A percentile compares a stretch with the other conserved stretches of the same genome.
Evolutionary conservation across 108 stramenopile species (phyloP).

Genomic region (Nitzschia putrida): DNA sequence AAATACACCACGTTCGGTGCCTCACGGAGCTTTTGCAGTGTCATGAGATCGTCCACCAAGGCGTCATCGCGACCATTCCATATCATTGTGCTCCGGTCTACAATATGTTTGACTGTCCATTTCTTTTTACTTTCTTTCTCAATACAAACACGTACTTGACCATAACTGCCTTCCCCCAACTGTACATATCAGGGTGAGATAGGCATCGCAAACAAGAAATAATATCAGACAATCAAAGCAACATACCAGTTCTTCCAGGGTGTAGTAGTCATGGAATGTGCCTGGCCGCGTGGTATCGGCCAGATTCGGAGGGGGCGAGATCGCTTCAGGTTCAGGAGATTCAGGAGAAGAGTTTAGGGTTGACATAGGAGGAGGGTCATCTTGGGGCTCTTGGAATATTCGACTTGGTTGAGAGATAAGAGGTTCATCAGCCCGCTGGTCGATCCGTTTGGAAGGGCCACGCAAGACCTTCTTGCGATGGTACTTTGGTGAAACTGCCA

Average conservation of each 20-base stretch:
- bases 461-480: too few relatives aligned
- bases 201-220: not conserved
- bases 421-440: too few relatives aligned
- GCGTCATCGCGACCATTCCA: slow-evolving; percentile 53
- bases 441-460: too few relatives aligned
- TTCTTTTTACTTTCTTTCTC: slow-evolving; percentile 29
- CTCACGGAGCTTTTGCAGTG: slow-evolving; percentile 34
- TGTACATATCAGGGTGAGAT: slow-evolving; percentile 14
- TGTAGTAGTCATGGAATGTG: slow-evolving; percentile 8
- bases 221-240: not conserved
- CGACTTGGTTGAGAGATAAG: too few relatives aligned
- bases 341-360: too few relatives aligned
- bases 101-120: slow-evolving; percentile 53
- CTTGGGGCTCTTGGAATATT: too few relatives aligned
- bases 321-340: too few relatives aligned
- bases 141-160: slow-evolving; percentile 58
- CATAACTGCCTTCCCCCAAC: slow-evolving; percentile 85
- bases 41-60: slow-evolving; percentile 60
- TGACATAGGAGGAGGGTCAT: too few relatives aligned
- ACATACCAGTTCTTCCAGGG: slow-evolving; percentile 10
- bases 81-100: slow-evolving; percentile 37
- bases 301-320: too few relatives aligned
- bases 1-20: slow-evolving; percentile 70
- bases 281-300: too few relatives aligned
- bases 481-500: too few relatives aligned